Evolutionary conservation across 306 rosid genomes (phyloP).

Genomic region (Ceratonia siliqua): DNA sequence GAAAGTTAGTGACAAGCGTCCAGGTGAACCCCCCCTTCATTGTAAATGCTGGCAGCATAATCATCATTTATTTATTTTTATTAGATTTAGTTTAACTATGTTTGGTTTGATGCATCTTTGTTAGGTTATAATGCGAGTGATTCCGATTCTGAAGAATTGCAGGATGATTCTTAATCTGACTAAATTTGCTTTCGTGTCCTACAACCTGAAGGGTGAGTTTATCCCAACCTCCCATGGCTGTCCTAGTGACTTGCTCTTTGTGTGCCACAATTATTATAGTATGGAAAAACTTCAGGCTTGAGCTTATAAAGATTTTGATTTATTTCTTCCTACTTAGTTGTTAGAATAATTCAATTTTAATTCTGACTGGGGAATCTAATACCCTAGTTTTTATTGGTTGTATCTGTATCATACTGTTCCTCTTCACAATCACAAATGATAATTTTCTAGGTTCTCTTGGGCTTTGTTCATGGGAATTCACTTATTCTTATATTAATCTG

Average conservation of each 20-base stretch:
- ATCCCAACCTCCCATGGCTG: slow-evolving; percentile 25
- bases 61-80: not conserved
- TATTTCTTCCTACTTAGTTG: not conserved
- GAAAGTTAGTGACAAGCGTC: slow-evolving; percentile 89
- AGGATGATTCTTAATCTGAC: slow-evolving; percentile 54
- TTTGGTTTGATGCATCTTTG: slow-evolving; percentile 25
- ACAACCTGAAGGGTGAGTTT: slow-evolving; percentile 42
- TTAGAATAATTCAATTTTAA: slow-evolving; percentile 18
- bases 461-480: not conserved
- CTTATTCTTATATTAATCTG: not conserved
- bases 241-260: slow-evolving; percentile 12
- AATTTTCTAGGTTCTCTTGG: not conserved
- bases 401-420: not conserved
- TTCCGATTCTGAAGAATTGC: slow-evolving; percentile 85
- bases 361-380: slow-evolving; percentile 11
- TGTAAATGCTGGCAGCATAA: not conserved
- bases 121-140: slow-evolving; percentile 91
- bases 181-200: slow-evolving; percentile 2
- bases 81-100: not conserved
- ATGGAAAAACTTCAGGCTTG: slow-evolving; percentile 11
- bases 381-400: slow-evolving; percentile 7
- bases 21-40: slow-evolving; percentile 55
- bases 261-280: not conserved
- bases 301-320: not conserved
- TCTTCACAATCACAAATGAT: too few species aligned